phyloP scores from a whole-genome alignment of 1,284 basidiomycete genomes.

The Amylostereum areolatum region DNA sequence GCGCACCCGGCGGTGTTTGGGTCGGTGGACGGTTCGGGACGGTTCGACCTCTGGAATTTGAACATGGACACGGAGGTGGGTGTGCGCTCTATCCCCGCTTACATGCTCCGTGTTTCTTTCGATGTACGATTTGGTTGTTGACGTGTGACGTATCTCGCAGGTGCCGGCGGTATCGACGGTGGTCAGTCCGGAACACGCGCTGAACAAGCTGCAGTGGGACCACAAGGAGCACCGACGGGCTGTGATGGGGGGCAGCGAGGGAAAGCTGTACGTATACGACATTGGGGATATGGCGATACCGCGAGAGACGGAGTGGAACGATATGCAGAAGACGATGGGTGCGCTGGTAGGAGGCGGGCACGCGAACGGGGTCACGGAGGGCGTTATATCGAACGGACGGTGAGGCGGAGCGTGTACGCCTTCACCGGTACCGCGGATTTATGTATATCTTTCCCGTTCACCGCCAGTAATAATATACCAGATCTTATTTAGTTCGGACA shows the following conservation, averaged over 20 bases:
- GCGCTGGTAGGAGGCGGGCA: conserved; percentile 49
- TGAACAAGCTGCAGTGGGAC: conserved; percentile 97
- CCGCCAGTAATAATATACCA: too few relatives aligned
- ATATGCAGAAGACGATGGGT: conserved; percentile 82
- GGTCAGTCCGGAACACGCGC: conserved; percentile 68
- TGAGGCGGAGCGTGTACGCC: too few relatives aligned
- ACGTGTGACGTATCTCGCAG: conserved; percentile 39
- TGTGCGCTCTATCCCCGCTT: conserved; percentile 8
- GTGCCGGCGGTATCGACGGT: conserved; percentile 76
- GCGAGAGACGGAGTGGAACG: conserved; percentile 83
- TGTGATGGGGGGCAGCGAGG: conserved; percentile 88
- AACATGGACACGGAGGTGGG: conserved; percentile 91
- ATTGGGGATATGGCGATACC: conserved; percentile 86
- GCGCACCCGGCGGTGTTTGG: conserved; percentile 92
- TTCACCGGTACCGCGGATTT: too few relatives aligned
- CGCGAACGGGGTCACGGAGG: conserved; percentile 44
- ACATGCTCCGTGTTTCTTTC: neutral
- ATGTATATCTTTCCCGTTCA: too few relatives aligned
- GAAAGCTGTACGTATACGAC: conserved; percentile 90
- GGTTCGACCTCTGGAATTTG: conserved; percentile 96
- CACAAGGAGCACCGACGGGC: conserved; percentile 77
- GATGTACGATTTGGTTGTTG: neutral
- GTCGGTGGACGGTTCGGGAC: conserved; percentile 89
- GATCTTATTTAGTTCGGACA: too few relatives aligned
- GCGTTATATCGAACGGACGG: too few relatives aligned